A percentile compares a stretch with the other conserved stretches of the same genome.
phyloP scores from a whole-genome alignment of 139 green algal species.

The Mychonastes homosphaera region DNA sequence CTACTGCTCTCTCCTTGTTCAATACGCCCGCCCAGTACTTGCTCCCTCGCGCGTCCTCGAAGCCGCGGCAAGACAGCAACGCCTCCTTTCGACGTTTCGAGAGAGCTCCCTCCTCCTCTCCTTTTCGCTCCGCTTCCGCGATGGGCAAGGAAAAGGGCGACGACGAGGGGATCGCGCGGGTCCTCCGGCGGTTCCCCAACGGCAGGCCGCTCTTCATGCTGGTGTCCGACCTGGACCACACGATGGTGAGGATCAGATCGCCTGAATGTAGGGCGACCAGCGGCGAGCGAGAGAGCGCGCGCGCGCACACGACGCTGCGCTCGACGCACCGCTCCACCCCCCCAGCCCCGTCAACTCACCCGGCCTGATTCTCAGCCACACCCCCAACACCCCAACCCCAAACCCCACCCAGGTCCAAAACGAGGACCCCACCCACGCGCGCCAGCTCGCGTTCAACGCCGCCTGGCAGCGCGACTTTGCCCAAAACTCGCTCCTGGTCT shows the following conservation, averaged over 20 bases:
- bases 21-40: no score
- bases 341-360: neutral
- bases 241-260: slow-evolving; percentile 56
- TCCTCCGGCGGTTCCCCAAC: no score
- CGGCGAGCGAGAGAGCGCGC: neutral
- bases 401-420: slow-evolving; percentile 60
- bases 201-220: slow-evolving; percentile 47
- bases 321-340: neutral
- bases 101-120: no score
- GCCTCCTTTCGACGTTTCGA: no score
- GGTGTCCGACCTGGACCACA: slow-evolving; percentile 82
- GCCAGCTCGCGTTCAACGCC: slow-evolving; percentile 59
- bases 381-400: neutral
- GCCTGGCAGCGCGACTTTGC: slow-evolving; percentile 60
- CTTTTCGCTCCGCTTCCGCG: no score
- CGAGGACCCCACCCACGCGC: slow-evolving; percentile 49
- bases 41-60: no score
- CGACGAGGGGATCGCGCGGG: no score
- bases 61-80: no score
- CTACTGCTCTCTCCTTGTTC: no score
- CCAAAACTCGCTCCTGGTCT: slow-evolving; percentile 74
- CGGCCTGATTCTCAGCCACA: neutral
- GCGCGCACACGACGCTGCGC: neutral
- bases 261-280: neutral
- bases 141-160: no score